These are phyloP conservation scores for Aspergillus brunneoviolaceus DNA, from an alignment of 2,329 filamentous ascomycete genomes.

Conservation along the genomic window DNA sequence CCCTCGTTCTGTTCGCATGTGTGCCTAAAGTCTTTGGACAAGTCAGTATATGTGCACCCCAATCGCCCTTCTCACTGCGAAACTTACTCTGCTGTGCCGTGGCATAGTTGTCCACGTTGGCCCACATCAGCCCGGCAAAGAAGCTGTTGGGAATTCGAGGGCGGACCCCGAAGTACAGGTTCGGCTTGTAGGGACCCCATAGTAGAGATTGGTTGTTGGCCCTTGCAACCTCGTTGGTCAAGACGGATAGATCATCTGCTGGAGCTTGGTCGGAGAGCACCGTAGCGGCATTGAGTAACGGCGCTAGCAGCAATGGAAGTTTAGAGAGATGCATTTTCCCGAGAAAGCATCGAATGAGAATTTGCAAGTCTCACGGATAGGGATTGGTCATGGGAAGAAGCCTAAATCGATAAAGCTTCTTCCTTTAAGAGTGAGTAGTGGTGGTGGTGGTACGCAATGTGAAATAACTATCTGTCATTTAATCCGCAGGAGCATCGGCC, in stretches of 20 bases:
- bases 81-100: constrained; percentile 71
- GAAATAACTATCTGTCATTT: constrained; percentile 24
- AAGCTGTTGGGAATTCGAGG: constrained; percentile 79
- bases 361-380: constrained; percentile 17
- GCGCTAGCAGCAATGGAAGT: constrained; percentile 26
- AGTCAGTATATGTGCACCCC: constrained; percentile 18
- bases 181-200: constrained; percentile 94
- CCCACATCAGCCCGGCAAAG: constrained; percentile 84
- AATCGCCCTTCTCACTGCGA: constrained; percentile 16
- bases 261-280: constrained; percentile 27
- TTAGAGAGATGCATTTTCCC: constrained; percentile 35
- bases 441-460: not conserved
- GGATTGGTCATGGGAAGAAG: constrained; percentile 14
- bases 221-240: constrained; percentile 43
- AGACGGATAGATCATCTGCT: constrained; percentile 33
- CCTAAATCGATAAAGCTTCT: constrained; percentile 10
- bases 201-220: constrained; percentile 78
- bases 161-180: constrained; percentile 88
- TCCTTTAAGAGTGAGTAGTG: constrained; percentile 10
- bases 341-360: constrained; percentile 19
- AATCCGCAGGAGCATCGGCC: constrained; percentile 14
- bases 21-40: constrained; percentile 71
- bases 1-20: constrained; percentile 95
- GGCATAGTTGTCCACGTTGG: constrained; percentile 74
- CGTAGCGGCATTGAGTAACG: constrained; percentile 30